phyloP scores from a whole-genome alignment of 805 yeast genomes.

The Schwanniomyces yamadae region DNA sequence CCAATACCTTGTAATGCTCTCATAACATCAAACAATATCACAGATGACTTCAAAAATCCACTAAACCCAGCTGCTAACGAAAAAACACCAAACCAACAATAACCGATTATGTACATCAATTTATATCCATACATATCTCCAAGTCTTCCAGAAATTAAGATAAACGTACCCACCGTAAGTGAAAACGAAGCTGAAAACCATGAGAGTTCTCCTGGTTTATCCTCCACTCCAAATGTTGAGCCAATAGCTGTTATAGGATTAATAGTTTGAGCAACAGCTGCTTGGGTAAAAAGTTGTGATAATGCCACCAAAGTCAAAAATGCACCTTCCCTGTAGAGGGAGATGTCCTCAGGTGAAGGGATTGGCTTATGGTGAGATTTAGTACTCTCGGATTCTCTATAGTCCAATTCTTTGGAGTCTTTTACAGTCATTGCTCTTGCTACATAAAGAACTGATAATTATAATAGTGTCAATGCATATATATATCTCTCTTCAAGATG shows the following conservation, averaged over 20 bases:
- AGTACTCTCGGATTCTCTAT: background rate
- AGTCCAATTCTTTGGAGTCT: background rate
- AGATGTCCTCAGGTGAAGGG: conserved; percentile 24
- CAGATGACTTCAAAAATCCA: conserved; percentile 19
- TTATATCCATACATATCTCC: conserved; percentile 39
- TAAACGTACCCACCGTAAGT: conserved; percentile 37
- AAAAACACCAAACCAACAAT: conserved; percentile 19
- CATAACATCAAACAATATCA: conserved; percentile 26
- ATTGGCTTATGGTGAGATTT: conserved; percentile 1
- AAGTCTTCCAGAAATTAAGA: conserved; percentile 30
- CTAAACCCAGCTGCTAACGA: conserved; percentile 27
- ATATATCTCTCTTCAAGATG: too few relatives aligned
- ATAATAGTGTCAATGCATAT: too few relatives aligned
- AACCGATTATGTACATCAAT: conserved; percentile 25
- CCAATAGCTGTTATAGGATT: conserved; percentile 18
- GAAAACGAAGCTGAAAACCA: conserved; percentile 38
- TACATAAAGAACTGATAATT: too few relatives aligned
- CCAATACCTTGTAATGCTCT: conserved; percentile 37
- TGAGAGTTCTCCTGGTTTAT: conserved; percentile 27
- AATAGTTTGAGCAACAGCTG: conserved; percentile 29
- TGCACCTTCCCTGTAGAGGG: conserved; percentile 17
- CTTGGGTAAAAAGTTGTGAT: conserved; percentile 31
- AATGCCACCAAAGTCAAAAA: conserved; percentile 24
- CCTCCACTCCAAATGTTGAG: conserved; percentile 22
- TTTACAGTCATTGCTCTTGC: too few relatives aligned